A percentile compares a stretch with the other conserved stretches of the same genome.
Conservation (phyloP, 768 basidiomycete genomes). For the Mycena pura region DNA sequence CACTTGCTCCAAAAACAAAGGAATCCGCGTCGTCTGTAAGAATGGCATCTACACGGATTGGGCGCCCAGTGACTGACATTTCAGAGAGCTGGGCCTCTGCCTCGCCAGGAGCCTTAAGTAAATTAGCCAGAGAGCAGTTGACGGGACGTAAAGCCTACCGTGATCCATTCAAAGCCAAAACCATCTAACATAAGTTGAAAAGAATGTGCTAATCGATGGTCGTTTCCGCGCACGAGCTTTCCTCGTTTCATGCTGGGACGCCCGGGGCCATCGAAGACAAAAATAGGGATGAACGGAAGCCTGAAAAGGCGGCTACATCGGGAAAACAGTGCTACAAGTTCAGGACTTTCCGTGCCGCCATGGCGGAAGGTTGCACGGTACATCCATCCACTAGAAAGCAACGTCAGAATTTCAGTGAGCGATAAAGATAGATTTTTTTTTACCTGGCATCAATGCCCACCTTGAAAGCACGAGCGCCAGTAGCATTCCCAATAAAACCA, state of each 20-base stretch:
- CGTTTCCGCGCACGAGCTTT: constrained; percentile 33
- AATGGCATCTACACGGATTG: constrained; percentile 48
- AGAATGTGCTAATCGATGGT: constrained; percentile 32
- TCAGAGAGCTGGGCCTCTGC: constrained; percentile 61
- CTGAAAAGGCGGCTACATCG: constrained; percentile 45
- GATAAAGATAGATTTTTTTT: neutral
- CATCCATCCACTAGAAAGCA: constrained; percentile 20
- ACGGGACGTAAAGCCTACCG: constrained; percentile 17
- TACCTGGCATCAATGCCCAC: constrained; percentile 49
- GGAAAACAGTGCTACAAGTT: constrained; percentile 49
- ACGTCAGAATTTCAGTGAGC: neutral
- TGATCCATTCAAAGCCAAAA: constrained; percentile 48
- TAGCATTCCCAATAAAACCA: constrained; percentile 39
- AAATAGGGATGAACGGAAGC: constrained; percentile 48
- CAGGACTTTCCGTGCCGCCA: constrained; percentile 51
- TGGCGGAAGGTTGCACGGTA: constrained; percentile 29
- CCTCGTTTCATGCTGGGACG: constrained; percentile 50
- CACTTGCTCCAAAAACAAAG: constrained; percentile 53
- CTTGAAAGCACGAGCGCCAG: constrained; percentile 38
- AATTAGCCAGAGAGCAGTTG: neutral
- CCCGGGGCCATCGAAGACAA: constrained; percentile 56
- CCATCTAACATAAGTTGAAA: constrained; percentile 45
- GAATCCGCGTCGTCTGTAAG: constrained; percentile 58
- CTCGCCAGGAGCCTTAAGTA: constrained; percentile 55
- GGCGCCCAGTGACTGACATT: constrained; percentile 45